Evolutionary conservation across 345 rosid genomes (phyloP), one percentile per base, ranked within the genome.

Genomic region (Hevea brasiliensis): DNA sequence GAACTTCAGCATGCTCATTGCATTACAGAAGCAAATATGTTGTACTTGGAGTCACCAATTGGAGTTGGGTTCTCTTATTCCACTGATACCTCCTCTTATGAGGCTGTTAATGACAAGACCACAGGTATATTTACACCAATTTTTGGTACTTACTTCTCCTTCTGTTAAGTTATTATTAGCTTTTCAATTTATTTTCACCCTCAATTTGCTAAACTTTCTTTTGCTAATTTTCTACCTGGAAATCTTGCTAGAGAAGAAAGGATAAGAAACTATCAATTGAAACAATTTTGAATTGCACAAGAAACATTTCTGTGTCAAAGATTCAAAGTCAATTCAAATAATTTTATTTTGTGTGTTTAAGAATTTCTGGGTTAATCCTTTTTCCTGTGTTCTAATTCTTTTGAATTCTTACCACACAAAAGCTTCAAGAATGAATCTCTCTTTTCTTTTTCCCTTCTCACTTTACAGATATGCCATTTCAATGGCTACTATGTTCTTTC

Each of bases 1-100:
- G 76, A 61, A 65, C 68, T 74, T 80, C 72, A 64, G 1, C 72
- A 20, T 26, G 56, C 37, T 64, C 47, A 68, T 74, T 40, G 12
- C 56, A 65, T 70, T 84, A 84, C 88, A 95, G 99, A 88, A 79
- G 99, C 97, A 14, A 95, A 95, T 78, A 89, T 95, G 90, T 69
- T 92, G 86, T 95, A 89, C 80, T 72, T 95, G 81, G 99, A 95
- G 82, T 73, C 98, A 68, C 99, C 99, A 64, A 77, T 88, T 82
- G 99, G 99, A 58, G 98, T 92, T 84, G 99, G 99, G 58, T 95
- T 92, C 90, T 95, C 99, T 77, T 95, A 88, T 77, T 86, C 99
- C 20, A 70, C 83, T 12, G 90, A 92, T 56, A 58, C 83, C 57
- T 86, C 92, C 23, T 83, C 87, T 15, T 89, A 88, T 65, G 89